These are phyloP conservation scores for Litchi chinensis DNA, from an alignment of 345 rosid species.

Conservation along the genomic window DNA sequence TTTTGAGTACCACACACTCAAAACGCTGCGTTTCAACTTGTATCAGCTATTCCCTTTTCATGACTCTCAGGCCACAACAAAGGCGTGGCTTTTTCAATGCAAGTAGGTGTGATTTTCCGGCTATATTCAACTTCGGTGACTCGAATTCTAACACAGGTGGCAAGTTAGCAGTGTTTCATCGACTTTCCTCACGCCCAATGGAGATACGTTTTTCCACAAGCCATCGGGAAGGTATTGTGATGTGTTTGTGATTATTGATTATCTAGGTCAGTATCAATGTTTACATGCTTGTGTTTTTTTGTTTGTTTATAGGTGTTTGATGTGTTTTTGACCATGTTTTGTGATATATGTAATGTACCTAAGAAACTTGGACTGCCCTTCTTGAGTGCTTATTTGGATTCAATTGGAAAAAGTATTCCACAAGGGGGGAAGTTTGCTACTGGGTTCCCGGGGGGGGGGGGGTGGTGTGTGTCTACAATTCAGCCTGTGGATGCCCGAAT, in stretches of 20 bases:
- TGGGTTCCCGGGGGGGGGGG: too few relatives aligned
- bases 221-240: constrained; percentile 33
- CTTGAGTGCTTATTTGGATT: constrained; percentile 44
- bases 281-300: background rate
- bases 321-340: background rate
- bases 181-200: constrained; percentile 23
- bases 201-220: constrained; percentile 34
- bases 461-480: constrained; percentile 49
- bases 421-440: constrained; percentile 51
- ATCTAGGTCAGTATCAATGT: constrained; percentile 21
- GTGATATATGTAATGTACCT: constrained; percentile 23
- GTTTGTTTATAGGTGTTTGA: background rate
- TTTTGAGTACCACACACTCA: too few relatives aligned
- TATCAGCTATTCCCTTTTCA: background rate
- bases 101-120: constrained; percentile 27
- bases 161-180: constrained; percentile 34
- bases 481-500: constrained; percentile 34
- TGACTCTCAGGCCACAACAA: background rate
- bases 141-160: constrained; percentile 47
- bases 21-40: too few relatives aligned
- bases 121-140: constrained; percentile 44
- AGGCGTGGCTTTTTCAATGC: background rate
- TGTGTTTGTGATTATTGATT: constrained; percentile 36
- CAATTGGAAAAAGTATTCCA: constrained; percentile 39
- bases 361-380: constrained; percentile 39